Conservation (phyloP, 768 basidiomycete genomes). For the Termitomyces sp. region DNA sequence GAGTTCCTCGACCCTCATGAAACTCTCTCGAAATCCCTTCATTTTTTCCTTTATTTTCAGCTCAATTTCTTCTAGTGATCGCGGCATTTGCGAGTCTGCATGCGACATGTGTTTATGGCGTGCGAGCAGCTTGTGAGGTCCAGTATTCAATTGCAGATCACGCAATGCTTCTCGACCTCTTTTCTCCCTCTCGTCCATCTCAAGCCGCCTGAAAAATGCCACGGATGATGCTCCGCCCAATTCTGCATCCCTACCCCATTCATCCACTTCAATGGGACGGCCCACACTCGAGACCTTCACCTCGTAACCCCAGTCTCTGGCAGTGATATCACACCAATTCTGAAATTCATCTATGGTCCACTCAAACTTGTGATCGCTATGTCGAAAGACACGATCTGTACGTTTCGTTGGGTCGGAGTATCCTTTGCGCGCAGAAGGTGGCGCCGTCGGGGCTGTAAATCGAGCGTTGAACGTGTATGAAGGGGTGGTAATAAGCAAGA, state of each 20-base stretch:
- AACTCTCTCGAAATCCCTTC: conserved; percentile 46
- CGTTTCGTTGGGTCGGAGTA: conserved; percentile 72
- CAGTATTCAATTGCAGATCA: conserved; percentile 18
- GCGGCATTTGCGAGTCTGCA: conserved; percentile 39
- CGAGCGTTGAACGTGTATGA: conserved; percentile 80
- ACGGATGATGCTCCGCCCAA: conserved; percentile 67
- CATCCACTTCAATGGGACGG: conserved; percentile 52
- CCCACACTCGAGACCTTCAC: conserved; percentile 63
- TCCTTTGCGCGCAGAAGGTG: conserved; percentile 44
- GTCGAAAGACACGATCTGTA: conserved; percentile 73
- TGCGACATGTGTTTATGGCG: conserved; percentile 52
- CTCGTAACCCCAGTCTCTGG: conserved; percentile 69
- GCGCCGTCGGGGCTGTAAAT: conserved; percentile 55
- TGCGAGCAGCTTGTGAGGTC: conserved; percentile 45
- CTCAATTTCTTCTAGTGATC: conserved; percentile 43
- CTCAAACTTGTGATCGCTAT: conserved; percentile 86
- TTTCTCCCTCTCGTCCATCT: conserved; percentile 33
- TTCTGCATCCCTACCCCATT: conserved; percentile 66
- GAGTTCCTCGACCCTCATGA: conserved; percentile 46
- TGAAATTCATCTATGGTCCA: conserved; percentile 79
- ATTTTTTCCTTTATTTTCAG: conserved; percentile 48
- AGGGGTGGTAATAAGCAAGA: conserved; percentile 81
- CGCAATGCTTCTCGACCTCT: conserved; percentile 31
- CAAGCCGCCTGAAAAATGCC: conserved; percentile 54
- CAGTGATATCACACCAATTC: conserved; percentile 54